Evolutionary conservation across 2,329 filamentous ascomycete genomes (phyloP).

Genomic region (Colletotrichum tamarilloi): DNA sequence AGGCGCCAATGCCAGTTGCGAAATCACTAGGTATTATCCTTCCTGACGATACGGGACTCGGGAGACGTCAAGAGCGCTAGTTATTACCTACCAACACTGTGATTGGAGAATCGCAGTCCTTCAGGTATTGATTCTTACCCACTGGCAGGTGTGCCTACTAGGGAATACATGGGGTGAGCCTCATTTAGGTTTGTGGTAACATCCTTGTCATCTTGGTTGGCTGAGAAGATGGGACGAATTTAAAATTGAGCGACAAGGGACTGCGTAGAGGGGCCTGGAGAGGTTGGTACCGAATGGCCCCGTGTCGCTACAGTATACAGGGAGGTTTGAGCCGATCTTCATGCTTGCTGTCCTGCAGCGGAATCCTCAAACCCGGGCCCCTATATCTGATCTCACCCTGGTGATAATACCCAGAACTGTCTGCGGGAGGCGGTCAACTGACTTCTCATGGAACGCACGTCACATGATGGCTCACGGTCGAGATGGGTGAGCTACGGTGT

Average conservation of each 20-base stretch:
- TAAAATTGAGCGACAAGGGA: constrained; percentile 30
- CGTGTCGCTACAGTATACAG: constrained; percentile 14
- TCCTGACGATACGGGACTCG: neutral
- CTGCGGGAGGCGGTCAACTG: neutral
- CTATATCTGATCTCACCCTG: constrained; percentile 35
- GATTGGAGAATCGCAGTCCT: neutral
- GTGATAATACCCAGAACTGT: constrained; percentile 15
- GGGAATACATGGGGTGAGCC: constrained; percentile 19
- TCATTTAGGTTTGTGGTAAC: constrained; percentile 1
- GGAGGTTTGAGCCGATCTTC: constrained; percentile 33
- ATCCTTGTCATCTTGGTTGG: constrained; percentile 30
- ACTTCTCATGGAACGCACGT: neutral
- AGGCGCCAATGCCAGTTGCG: neutral
- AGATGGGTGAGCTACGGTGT: neutral
- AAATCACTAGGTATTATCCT: neutral
- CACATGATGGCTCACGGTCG: neutral
- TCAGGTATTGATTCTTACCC: neutral
- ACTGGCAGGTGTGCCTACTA: constrained; percentile 1
- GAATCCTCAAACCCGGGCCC: constrained; percentile 30
- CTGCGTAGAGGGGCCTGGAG: neutral
- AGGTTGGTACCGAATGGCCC: constrained; percentile 31
- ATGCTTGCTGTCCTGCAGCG: constrained; percentile 36
- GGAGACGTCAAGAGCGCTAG: neutral
- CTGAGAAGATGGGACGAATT: constrained; percentile 35
- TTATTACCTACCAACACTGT: neutral